A percentile compares a stretch with the other conserved stretches of the same genome.
These are phyloP conservation scores for Cercospora nicotianae DNA, from an alignment of 2,329 filamentous ascomycete species.

Conservation along the genomic window DNA sequence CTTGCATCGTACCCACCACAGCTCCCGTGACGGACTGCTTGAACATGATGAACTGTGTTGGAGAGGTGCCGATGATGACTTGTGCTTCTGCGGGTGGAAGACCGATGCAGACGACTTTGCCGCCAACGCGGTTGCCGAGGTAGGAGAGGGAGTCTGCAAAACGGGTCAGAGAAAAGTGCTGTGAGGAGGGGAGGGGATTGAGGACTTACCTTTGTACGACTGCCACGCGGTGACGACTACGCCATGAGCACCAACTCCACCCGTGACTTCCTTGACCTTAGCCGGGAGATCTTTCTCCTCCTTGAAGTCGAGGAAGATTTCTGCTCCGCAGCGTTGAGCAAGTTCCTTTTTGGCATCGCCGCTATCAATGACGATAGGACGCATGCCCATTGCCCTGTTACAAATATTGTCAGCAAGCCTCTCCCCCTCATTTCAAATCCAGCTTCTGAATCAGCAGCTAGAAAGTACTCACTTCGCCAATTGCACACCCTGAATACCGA, in stretches of 20 bases:
- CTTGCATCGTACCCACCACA: conserved; percentile 50
- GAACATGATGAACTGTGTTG: conserved; percentile 38
- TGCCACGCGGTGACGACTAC: conserved; percentile 41
- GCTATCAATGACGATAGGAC: conserved; percentile 56
- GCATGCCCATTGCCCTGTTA: conserved; percentile 53
- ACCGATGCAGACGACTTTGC: conserved; percentile 52
- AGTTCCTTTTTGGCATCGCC: conserved; percentile 51
- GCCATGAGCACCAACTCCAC: conserved; percentile 50
- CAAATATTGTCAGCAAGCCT: neutral
- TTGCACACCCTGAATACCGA: conserved; percentile 59
- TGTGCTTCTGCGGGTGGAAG: conserved; percentile 38
- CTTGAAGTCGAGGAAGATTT: conserved; percentile 57
- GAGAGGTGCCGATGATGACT: conserved; percentile 39
- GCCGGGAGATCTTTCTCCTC: conserved; percentile 41
- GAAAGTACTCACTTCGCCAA: conserved; percentile 14
- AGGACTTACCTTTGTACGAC: conserved; percentile 7
- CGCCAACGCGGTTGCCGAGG: conserved; percentile 50
- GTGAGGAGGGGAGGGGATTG: neutral
- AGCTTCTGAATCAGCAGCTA: neutral
- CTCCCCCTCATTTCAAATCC: neutral
- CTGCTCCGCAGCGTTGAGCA: conserved; percentile 52
- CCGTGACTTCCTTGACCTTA: conserved; percentile 49
- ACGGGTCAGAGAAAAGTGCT: conserved; percentile 7
- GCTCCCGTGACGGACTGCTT: conserved; percentile 39
- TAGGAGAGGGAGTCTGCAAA: conserved; percentile 43